phyloP scores from a whole-genome alignment of 129 eudicot species.

The Apium graveolens region DNA sequence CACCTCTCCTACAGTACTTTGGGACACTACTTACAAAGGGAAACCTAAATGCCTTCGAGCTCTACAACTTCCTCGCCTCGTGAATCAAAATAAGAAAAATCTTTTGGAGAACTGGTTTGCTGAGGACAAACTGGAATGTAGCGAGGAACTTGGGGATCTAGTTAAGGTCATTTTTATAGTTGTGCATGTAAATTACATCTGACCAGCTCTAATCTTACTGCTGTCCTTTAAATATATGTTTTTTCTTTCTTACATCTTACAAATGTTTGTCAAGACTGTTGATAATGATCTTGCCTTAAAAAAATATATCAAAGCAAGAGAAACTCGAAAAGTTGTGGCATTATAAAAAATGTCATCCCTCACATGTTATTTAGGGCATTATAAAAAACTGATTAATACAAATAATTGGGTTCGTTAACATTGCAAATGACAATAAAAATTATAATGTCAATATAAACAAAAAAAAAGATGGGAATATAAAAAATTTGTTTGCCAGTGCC shows the following conservation, averaged over 20 bases:
- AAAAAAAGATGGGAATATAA: no score
- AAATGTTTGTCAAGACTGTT: slow-evolving; percentile 51
- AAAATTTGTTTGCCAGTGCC: background rate
- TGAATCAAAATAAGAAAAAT: slow-evolving; percentile 93
- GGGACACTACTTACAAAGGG: slow-evolving; percentile 91
- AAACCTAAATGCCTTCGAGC: slow-evolving; percentile 91
- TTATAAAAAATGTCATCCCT: no score
- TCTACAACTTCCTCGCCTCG: slow-evolving; percentile 89
- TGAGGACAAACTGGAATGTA: slow-evolving; percentile 93
- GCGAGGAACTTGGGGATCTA: slow-evolving; percentile 98
- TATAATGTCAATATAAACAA: no score
- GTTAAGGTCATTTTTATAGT: slow-evolving; percentile 58
- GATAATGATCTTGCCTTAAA: slow-evolving; percentile 95
- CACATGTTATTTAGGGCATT: no score
- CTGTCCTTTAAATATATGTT: background rate
- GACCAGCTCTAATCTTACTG: background rate
- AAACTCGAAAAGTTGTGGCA: slow-evolving; percentile 99
- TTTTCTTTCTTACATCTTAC: background rate
- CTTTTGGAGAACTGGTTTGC: slow-evolving; percentile 95
- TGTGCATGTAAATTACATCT: background rate
- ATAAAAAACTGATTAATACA: no score
- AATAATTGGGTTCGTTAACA: no score
- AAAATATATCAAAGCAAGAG: slow-evolving; percentile 93
- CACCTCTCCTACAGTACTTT: slow-evolving; percentile 91
- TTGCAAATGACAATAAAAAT: no score